These are phyloP conservation scores for Mycosarcoma maydis DNA, from an alignment of 1,284 basidiomycete genomes.

Conservation along the genomic window DNA sequence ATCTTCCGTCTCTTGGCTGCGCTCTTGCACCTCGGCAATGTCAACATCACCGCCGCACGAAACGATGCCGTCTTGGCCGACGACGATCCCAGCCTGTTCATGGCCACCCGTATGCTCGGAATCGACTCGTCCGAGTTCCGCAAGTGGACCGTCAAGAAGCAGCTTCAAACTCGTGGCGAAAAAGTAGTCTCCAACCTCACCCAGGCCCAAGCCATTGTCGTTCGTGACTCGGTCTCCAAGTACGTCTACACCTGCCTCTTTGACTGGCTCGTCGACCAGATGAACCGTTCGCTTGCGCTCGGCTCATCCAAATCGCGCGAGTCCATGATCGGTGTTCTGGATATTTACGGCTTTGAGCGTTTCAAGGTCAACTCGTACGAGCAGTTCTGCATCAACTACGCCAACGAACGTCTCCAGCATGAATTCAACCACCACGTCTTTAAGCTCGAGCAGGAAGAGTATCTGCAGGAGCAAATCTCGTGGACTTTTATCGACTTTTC, in stretches of 20 bases:
- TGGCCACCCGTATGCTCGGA: slow-evolving; percentile 89
- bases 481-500: slow-evolving; percentile 99
- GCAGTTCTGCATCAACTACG: slow-evolving; percentile 99
- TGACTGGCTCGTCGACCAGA: slow-evolving; percentile 96
- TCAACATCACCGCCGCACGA: slow-evolving; percentile 84
- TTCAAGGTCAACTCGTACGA: slow-evolving; percentile 85
- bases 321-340: slow-evolving; percentile 98
- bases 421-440: slow-evolving; percentile 76
- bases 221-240: slow-evolving; percentile 95
- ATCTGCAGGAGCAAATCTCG: slow-evolving; percentile 96
- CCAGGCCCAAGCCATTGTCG: slow-evolving; percentile 89
- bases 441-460: slow-evolving; percentile 96
- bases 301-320: slow-evolving; percentile 85
- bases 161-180: slow-evolving; percentile 91
- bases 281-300: slow-evolving; percentile 94
- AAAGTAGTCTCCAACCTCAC: slow-evolving; percentile 91
- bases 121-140: slow-evolving; percentile 93
- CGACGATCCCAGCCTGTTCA: slow-evolving; percentile 80
- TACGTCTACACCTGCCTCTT: slow-evolving; percentile 99
- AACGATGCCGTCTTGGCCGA: slow-evolving; percentile 87
- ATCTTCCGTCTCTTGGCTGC: slow-evolving; percentile 94
- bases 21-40: slow-evolving; percentile 93
- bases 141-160: slow-evolving; percentile 98
- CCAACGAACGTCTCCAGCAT: slow-evolving; percentile 90
- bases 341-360: slow-evolving; percentile 72